These are phyloP conservation scores for Leptographium wingfieldii DNA, from an alignment of 2,329 filamentous ascomycete species.

Conservation along the genomic window DNA sequence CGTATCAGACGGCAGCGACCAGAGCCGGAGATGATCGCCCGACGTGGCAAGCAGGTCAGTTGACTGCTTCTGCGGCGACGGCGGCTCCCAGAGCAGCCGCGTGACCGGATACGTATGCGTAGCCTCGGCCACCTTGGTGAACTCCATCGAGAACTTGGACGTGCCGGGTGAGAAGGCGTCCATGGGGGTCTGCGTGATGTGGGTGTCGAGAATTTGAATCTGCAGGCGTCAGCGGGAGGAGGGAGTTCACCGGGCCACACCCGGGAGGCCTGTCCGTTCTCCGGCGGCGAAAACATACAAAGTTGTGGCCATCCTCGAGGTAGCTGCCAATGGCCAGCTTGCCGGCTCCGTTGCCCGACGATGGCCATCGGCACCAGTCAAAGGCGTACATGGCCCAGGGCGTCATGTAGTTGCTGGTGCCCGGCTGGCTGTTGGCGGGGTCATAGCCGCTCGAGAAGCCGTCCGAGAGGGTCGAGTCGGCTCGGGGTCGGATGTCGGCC, in stretches of 20 bases:
- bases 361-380: conserved; percentile 98
- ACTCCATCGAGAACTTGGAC: conserved; percentile 70
- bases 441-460: conserved; percentile 56
- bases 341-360: conserved; percentile 66
- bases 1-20: conserved; percentile 70
- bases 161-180: conserved; percentile 57
- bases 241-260: too few species aligned
- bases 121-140: conserved; percentile 86
- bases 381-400: conserved; percentile 95
- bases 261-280: too few species aligned
- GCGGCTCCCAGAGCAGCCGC: conserved; percentile 88
- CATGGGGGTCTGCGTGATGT: conserved; percentile 57
- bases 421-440: conserved; percentile 47
- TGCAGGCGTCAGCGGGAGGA: conserved; percentile 23
- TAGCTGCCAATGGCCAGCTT: conserved; percentile 95
- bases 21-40: conserved; percentile 83
- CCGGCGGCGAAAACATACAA: conserved; percentile 42
- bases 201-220: conserved; percentile 95
- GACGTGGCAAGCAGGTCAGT: conserved; percentile 92
- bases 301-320: conserved; percentile 95
- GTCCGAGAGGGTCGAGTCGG: conserved; percentile 70
- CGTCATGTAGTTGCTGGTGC: conserved; percentile 86
- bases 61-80: conserved; percentile 85
- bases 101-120: conserved; percentile 98
- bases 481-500: conserved; percentile 79